Percentiles rank a stretch among this genome's conserved stretches.
These are phyloP conservation scores for Exophiala bonariae DNA, from an alignment of 2,329 filamentous ascomycete genomes.

Conservation along the genomic window DNA sequence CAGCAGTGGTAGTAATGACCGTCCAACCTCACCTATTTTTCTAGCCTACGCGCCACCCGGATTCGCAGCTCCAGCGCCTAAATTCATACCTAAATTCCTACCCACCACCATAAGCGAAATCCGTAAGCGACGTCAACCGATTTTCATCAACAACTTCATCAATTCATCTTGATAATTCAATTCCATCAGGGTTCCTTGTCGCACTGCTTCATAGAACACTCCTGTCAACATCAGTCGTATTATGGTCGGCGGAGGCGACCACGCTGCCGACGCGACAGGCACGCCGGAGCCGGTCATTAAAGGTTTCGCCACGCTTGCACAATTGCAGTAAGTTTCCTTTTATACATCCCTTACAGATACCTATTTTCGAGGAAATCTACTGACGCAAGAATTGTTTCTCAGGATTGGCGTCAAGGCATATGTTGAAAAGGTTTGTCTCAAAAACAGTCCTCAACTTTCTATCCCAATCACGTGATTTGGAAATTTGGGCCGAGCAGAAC, in stretches of 20 bases:
- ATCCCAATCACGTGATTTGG: constrained; percentile 22
- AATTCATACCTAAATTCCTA: too few relatives aligned
- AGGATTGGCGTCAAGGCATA: constrained; percentile 68
- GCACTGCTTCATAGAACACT: neutral
- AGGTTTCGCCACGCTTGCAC: constrained; percentile 80
- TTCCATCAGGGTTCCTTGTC: constrained; percentile 17
- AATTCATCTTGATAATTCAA: constrained; percentile 6
- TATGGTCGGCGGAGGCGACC: constrained; percentile 57
- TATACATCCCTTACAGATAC: too few relatives aligned
- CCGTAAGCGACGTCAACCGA: too few relatives aligned
- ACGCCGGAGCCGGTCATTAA: constrained; percentile 67
- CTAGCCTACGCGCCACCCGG: too few relatives aligned
- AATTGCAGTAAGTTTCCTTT: constrained; percentile 64
- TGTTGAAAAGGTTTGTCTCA: constrained; percentile 62
- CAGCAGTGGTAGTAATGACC: too few relatives aligned
- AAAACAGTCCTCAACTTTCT: neutral
- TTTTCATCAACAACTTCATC: constrained; percentile 2
- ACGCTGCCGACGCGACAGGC: constrained; percentile 52
- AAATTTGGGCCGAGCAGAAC: too few relatives aligned
- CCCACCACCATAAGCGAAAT: too few relatives aligned
- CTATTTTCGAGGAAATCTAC: constrained; percentile 24
- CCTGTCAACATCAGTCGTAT: constrained; percentile 2
- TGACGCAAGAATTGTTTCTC: constrained; percentile 26
- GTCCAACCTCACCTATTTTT: too few relatives aligned
- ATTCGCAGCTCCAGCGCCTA: too few relatives aligned